Evolutionary conservation across 2,329 filamentous ascomycete genomes (phyloP), one percentile per base, ranked within the genome.

Genomic region (Penicillium brasilianum): DNA sequence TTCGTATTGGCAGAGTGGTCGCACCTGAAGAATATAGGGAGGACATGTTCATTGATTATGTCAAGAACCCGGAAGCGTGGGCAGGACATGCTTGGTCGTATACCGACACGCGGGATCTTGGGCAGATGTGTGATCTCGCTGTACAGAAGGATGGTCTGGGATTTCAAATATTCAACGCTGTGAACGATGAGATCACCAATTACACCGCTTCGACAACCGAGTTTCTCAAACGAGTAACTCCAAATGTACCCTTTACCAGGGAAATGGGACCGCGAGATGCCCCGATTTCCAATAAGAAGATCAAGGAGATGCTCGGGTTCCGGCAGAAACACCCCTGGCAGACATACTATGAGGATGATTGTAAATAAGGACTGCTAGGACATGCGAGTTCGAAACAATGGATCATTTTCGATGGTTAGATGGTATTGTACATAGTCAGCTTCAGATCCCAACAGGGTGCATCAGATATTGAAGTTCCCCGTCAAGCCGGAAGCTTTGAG

Each of bases 141-240:
- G 78, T 88, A 4, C 65, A 80, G 61, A 84, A 82, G 65, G 79
- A 81, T 68, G 85, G 84, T 0, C 68, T 89, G 10, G 86, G 86
- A 0, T 89, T 87, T 66, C 85, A 88, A 69, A 76, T 88, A 0
- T 89, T 88, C 73, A 89, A 89, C 68, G 86, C 85, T 1, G 87
- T 85, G 0, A 89, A 89, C 67, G 82, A 87, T 67, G 84, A 80
- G 2, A 88, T 88, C 52, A 88, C 86, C 0, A 83, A 71, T 53
- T 63, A 83, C 3, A 80, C 77, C 9, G 72, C 78, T 22, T 81
- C 83, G 0, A 87, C 85, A 0, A 76, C 74, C 46, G 78, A 84
- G 59, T 85, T 87, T 60, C 67, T 88, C 57, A 76, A 80, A 67
- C 77, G 82, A 67, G 74, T 74, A 10, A 82, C 78, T 57, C 85